These are phyloP conservation scores for Agrostemma githago DNA, from an alignment of 148 eudicot species.

Conservation along the genomic window DNA sequence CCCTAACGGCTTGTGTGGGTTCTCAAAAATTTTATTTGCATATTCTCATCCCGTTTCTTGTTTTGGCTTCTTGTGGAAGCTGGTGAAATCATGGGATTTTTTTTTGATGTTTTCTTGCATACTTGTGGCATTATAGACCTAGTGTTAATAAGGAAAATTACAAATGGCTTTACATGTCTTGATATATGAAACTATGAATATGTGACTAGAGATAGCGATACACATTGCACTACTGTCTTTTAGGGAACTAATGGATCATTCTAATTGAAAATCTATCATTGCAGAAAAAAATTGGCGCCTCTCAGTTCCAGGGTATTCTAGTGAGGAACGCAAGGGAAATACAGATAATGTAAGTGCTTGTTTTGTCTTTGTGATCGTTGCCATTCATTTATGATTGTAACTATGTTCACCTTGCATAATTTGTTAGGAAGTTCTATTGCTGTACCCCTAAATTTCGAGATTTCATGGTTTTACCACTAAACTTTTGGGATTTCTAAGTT, in stretches of 20 bases:
- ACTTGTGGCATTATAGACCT: neutral
- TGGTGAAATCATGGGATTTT: neutral
- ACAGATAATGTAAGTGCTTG: slow-evolving; percentile 49
- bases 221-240: neutral
- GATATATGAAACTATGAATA: neutral
- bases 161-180: neutral
- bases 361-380: neutral
- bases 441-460: too few relatives aligned
- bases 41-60: too few relatives aligned
- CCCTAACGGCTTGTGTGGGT: neutral
- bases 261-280: slow-evolving; percentile 20
- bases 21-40: neutral
- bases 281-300: slow-evolving; percentile 85
- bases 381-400: neutral
- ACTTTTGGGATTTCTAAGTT: too few relatives aligned
- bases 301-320: slow-evolving; percentile 83
- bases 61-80: neutral
- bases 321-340: slow-evolving; percentile 57
- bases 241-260: neutral
- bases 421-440: neutral
- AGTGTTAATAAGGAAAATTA: too few relatives aligned
- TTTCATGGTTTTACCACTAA: too few relatives aligned
- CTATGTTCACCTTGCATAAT: neutral
- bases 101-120: neutral
- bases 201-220: slow-evolving; percentile 9